phyloP scores from a whole-genome alignment of 2,329 filamentous ascomycete genomes.

The Microcyclosporella mali region DNA sequence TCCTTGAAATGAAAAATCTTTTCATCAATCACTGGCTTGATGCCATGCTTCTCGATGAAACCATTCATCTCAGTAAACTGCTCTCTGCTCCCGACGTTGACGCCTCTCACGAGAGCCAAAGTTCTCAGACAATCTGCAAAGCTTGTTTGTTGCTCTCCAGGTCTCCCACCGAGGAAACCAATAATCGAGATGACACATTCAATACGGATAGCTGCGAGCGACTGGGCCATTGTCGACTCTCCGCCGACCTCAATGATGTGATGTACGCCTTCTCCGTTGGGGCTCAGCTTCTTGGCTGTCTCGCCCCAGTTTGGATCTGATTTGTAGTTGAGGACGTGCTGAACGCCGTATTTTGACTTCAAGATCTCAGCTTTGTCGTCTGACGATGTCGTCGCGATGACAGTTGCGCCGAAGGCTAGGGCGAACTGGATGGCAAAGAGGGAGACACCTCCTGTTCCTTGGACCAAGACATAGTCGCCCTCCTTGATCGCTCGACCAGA shows the following conservation, averaged over 20 bases:
- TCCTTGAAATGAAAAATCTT: conserved; percentile 50
- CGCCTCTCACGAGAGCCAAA: conserved; percentile 50
- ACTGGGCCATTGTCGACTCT: conserved; percentile 51
- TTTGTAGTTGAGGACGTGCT: conserved; percentile 54
- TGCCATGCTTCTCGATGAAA: conserved; percentile 53
- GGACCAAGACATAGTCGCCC: not conserved
- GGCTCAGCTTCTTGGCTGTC: conserved; percentile 44
- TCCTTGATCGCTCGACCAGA: not conserved
- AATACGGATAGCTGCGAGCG: conserved; percentile 33
- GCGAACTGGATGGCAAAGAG: conserved; percentile 59
- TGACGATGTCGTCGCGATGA: conserved; percentile 54
- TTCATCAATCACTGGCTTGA: conserved; percentile 53
- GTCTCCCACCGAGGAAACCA: conserved; percentile 48
- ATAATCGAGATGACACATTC: conserved; percentile 52
- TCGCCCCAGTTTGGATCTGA: conserved; percentile 50
- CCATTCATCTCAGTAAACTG: conserved; percentile 54
- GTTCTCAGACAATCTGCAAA: conserved; percentile 46
- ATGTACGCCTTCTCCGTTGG: conserved; percentile 53
- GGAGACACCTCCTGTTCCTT: conserved; percentile 63
- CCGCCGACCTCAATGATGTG: conserved; percentile 43
- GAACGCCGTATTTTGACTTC: conserved; percentile 46
- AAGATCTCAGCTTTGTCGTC: conserved; percentile 45
- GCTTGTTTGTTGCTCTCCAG: conserved; percentile 42
- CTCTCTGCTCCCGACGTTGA: conserved; percentile 49
- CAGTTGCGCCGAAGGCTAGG: conserved; percentile 48